Evolutionary conservation across 306 rosid genomes (phyloP).

Genomic region (Cercis canadensis): DNA sequence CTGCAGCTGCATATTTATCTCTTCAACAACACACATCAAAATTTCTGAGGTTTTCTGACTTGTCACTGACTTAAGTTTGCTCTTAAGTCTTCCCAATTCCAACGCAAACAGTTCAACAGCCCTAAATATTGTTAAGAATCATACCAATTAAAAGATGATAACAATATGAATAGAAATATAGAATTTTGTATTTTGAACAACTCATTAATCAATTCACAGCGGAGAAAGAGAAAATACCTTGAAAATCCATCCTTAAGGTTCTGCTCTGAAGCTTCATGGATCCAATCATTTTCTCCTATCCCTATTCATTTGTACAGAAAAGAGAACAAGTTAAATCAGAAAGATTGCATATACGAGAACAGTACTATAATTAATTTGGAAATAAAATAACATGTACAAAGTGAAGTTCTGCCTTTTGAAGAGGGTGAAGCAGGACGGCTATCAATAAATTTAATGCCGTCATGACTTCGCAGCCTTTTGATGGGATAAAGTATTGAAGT

Average conservation of each 20-base stretch:
- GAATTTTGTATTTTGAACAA: conserved; percentile 9
- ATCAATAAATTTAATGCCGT: conserved; percentile 49
- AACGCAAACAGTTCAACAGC: conserved; percentile 69
- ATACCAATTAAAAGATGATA: conserved; percentile 31
- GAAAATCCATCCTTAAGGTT: conserved; percentile 69
- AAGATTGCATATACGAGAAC: conserved; percentile 7
- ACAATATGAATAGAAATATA: not conserved
- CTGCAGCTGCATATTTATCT: conserved; percentile 74
- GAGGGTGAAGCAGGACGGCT: conserved; percentile 48
- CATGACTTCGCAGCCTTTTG: conserved; percentile 53
- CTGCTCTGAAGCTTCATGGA: conserved; percentile 57
- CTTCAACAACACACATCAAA: conserved; percentile 69
- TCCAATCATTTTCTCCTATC: conserved; percentile 59
- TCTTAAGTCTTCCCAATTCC: conserved; percentile 72
- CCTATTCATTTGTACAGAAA: conserved; percentile 50
- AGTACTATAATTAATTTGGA: conserved; percentile 23
- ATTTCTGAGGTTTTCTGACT: conserved; percentile 75
- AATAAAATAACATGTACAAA: conserved; percentile 28
- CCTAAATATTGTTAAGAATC: conserved; percentile 55
- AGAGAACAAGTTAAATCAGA: conserved; percentile 8
- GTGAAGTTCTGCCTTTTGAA: conserved; percentile 50
- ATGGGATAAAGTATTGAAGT: conserved; percentile 49
- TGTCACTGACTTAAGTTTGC: conserved; percentile 67
- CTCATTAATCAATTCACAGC: conserved; percentile 18
- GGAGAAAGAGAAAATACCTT: conserved; percentile 58